Evolutionary conservation across 2,329 filamentous ascomycete genomes (phyloP).

Genomic region (Didymella pomorum): DNA sequence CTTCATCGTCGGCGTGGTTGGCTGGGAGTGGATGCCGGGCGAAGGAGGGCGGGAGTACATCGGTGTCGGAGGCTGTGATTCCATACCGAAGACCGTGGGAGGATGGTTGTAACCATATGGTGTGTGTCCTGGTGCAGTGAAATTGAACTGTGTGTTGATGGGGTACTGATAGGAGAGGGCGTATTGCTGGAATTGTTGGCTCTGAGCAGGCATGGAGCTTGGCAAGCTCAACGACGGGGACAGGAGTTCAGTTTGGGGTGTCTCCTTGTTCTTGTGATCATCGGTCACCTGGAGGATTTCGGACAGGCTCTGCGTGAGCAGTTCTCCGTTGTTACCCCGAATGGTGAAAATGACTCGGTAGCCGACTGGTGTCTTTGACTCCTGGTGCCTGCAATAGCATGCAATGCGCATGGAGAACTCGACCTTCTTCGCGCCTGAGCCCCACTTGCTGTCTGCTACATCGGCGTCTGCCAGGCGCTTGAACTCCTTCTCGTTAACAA

Average conservation of each 20-base stretch:
- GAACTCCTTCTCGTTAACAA: constrained; percentile 51
- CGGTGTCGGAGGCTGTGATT: constrained; percentile 24
- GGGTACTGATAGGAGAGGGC: constrained; percentile 18
- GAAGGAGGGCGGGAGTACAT: constrained; percentile 20
- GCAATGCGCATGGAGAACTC: constrained; percentile 94
- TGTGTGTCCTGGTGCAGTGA: constrained; percentile 14
- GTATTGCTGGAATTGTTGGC: constrained; percentile 18
- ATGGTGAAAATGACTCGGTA: constrained; percentile 95
- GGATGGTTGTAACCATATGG: constrained; percentile 33
- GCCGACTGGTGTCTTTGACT: constrained; percentile 78
- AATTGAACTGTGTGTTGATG: constrained; percentile 22
- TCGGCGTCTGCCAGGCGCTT: constrained; percentile 45
- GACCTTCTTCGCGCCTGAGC: constrained; percentile 69
- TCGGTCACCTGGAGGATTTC: constrained; percentile 95
- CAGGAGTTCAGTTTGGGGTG: constrained; percentile 30
- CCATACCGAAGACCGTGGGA: constrained; percentile 29
- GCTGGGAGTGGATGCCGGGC: constrained; percentile 37
- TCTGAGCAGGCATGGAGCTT: constrained; percentile 27
- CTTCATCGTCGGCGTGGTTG: constrained; percentile 36
- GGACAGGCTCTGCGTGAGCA: constrained; percentile 80
- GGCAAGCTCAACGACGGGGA: constrained; percentile 33
- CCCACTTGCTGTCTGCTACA: constrained; percentile 27
- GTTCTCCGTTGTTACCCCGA: constrained; percentile 77
- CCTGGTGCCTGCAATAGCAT: constrained; percentile 95
- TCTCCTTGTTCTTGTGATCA: constrained; percentile 79